These are phyloP conservation scores for Leccinum huronense DNA, from an alignment of 1,284 basidiomycete species.

Conservation along the genomic window DNA sequence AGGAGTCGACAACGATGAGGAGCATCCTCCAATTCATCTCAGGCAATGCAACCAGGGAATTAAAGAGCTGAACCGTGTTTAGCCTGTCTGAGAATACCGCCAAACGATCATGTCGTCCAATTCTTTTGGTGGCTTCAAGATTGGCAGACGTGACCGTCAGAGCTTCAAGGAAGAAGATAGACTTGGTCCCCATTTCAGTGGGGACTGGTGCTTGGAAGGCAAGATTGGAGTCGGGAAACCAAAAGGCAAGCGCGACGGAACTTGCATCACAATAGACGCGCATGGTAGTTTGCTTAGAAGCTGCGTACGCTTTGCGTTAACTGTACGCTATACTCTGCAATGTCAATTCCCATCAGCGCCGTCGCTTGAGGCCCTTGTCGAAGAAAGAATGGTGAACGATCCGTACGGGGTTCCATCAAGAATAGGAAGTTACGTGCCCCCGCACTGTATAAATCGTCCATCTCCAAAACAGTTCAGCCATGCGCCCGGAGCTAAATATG, in stretches of 20 bases:
- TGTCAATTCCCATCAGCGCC: slow-evolving; percentile 39
- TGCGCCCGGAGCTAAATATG: slow-evolving; percentile 50
- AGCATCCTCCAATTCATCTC: slow-evolving; percentile 27
- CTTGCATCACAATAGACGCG: too few relatives aligned
- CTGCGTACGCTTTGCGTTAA: slow-evolving; percentile 38
- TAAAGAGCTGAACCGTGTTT: slow-evolving; percentile 29
- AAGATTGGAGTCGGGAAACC: not conserved
- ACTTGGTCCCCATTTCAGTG: not conserved
- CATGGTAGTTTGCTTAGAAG: slow-evolving; percentile 32
- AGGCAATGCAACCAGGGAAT: slow-evolving; percentile 17
- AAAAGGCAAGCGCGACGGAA: not conserved
- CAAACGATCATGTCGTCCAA: not conserved
- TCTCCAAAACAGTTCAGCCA: slow-evolving; percentile 41
- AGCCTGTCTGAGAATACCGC: slow-evolving; percentile 28
- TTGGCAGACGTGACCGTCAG: not conserved
- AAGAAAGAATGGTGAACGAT: slow-evolving; percentile 55
- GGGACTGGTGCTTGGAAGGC: not conserved
- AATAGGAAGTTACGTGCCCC: slow-evolving; percentile 66
- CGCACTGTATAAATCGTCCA: slow-evolving; percentile 51
- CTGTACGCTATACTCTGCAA: slow-evolving; percentile 53
- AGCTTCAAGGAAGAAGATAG: not conserved
- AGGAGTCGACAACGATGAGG: not conserved
- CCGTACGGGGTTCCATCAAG: slow-evolving; percentile 24
- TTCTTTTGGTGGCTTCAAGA: not conserved
- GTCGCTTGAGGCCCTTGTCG: slow-evolving; percentile 37